phyloP scores from a whole-genome alignment of 305 asterid genomes.

The Plantago coronopus region DNA sequence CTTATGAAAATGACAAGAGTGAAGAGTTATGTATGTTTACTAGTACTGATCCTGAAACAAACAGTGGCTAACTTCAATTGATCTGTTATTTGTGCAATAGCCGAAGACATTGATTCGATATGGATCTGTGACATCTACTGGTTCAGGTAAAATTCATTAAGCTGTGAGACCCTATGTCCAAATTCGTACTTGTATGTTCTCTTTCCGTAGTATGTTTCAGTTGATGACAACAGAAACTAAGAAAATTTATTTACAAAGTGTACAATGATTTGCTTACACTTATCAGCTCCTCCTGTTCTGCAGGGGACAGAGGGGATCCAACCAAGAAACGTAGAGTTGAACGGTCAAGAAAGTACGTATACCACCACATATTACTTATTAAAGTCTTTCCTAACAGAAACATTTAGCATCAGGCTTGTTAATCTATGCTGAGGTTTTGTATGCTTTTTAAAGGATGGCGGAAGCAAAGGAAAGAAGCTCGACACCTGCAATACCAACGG shows the following conservation, averaged over 20 bases:
- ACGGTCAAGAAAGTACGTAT: constrained; percentile 71
- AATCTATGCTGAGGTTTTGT: neutral
- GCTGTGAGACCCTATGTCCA: too few species aligned
- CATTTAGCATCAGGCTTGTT: neutral
- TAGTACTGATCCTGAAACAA: neutral
- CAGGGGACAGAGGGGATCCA: constrained; percentile 84
- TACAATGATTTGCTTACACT: constrained; percentile 12
- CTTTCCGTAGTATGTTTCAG: neutral
- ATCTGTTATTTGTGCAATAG: constrained; percentile 12
- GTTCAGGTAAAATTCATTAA: constrained; percentile 47
- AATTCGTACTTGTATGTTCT: too few species aligned
- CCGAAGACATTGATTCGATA: constrained; percentile 61
- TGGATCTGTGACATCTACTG: constrained; percentile 59
- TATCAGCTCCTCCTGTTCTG: constrained; percentile 26
- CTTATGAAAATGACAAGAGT: too few species aligned
- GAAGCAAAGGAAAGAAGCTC: constrained; percentile 87
- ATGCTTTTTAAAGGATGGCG: constrained; percentile 60
- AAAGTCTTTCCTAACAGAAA: too few species aligned
- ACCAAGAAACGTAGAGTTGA: constrained; percentile 85
- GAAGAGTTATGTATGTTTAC: too few species aligned
- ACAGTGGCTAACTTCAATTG: constrained; percentile 3
- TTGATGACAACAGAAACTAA: neutral
- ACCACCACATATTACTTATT: too few species aligned
- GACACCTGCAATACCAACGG: constrained; percentile 65
- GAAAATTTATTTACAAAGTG: neutral